A percentile compares a stretch with the other conserved stretches of the same genome.
These are phyloP conservation scores for Lepidium sativum DNA, from an alignment of 345 rosid species.

Conservation along the genomic window DNA sequence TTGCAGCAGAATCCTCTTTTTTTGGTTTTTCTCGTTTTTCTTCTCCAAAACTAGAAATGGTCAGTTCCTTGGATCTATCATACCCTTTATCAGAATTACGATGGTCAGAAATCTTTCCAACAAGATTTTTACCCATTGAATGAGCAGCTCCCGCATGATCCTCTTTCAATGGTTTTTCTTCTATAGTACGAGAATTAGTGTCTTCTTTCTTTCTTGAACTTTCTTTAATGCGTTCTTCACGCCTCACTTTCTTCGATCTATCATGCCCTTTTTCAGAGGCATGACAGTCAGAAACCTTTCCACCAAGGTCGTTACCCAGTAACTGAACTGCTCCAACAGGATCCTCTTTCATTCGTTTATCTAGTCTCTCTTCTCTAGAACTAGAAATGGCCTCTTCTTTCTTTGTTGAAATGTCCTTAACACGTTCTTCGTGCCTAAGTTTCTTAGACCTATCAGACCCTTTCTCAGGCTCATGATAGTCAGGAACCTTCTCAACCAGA, in stretches of 20 bases:
- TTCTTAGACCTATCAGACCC: conserved; percentile 27
- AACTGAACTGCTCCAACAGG: conserved; percentile 18
- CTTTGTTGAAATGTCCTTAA: conserved; percentile 28
- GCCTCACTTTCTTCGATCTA: conserved; percentile 16
- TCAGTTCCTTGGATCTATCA: conserved; percentile 24
- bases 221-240: conserved; percentile 31
- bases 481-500: conserved; percentile 27
- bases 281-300: conserved; percentile 27
- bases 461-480: conserved; percentile 24
- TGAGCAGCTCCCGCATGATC: conserved; percentile 19
- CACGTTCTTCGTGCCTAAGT: conserved; percentile 22
- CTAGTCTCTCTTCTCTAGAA: conserved; percentile 17
- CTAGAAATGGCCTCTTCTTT: conserved; percentile 23
- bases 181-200: conserved; percentile 15
- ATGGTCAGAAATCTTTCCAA: conserved; percentile 29
- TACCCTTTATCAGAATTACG: conserved; percentile 25
- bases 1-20: conserved; percentile 21
- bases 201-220: conserved; percentile 30
- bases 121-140: conserved; percentile 1
- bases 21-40: conserved; percentile 8
- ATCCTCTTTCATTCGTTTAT: conserved; percentile 15
- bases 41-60: conserved; percentile 21
- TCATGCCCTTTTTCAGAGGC: conserved; percentile 28
- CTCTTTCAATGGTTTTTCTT: conserved; percentile 20
- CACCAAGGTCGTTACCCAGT: conserved; percentile 21